These are phyloP conservation scores for Ehretia macrophylla DNA, from an alignment of 257 asterid species.

Conservation along the genomic window DNA sequence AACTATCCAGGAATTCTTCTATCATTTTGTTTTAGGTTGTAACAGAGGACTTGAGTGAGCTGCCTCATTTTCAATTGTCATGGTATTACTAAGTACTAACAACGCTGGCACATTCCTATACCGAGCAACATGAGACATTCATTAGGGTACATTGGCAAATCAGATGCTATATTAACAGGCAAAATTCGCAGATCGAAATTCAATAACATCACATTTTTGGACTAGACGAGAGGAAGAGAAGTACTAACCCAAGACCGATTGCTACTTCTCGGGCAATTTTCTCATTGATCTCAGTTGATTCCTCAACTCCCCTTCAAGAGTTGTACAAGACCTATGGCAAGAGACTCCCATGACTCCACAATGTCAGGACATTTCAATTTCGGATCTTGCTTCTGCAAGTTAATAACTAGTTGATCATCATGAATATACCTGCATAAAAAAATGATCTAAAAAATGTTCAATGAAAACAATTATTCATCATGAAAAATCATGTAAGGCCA, in stretches of 20 bases:
- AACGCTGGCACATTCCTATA: too few species aligned
- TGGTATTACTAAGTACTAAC: too few species aligned
- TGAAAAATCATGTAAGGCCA: constrained; percentile 1
- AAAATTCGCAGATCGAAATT: too few species aligned
- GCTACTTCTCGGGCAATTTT: constrained; percentile 85
- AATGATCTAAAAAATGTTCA: neutral
- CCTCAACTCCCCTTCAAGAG: constrained; percentile 91
- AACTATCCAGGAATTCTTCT: too few species aligned
- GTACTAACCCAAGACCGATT: constrained; percentile 76
- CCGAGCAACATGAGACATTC: too few species aligned
- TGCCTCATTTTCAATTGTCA: too few species aligned
- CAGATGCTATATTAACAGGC: too few species aligned
- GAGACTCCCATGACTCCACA: constrained; percentile 92
- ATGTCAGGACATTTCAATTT: constrained; percentile 90
- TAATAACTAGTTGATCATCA: constrained; percentile 72
- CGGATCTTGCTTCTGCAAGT: constrained; percentile 78
- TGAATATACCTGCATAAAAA: constrained; percentile 70
- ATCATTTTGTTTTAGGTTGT: too few species aligned
- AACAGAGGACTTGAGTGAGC: too few species aligned
- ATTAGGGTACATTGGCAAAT: too few species aligned
- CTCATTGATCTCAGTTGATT: constrained; percentile 78
- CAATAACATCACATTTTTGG: neutral
- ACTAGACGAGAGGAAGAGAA: constrained; percentile 12
- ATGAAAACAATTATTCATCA: neutral
- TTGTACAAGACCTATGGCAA: constrained; percentile 58